Evolutionary conservation across 2,329 filamentous ascomycete species (phyloP).

Genomic region (Fusarium coffeatum): DNA sequence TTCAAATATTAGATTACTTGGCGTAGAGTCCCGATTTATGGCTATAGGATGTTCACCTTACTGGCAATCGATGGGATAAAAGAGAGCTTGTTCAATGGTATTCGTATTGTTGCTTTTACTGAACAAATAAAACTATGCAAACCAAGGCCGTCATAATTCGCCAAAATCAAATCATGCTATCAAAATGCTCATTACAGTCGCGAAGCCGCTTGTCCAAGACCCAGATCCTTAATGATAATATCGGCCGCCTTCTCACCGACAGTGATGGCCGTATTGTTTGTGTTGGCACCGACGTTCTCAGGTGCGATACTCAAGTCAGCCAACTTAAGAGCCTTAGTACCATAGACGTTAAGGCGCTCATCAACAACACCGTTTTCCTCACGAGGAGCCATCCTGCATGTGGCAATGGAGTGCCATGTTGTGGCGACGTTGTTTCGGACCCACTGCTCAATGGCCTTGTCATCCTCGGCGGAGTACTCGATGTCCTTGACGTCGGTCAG

Average conservation of each 20-base stretch:
- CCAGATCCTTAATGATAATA: conserved; percentile 55
- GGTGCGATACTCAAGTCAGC: conserved; percentile 55
- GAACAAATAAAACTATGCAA: not conserved
- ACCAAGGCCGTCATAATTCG: not conserved
- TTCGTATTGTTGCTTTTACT: not conserved
- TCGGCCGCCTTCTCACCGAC: conserved; percentile 62
- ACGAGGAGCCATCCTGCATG: conserved; percentile 58
- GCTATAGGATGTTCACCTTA: fast-evolving
- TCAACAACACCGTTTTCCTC: conserved; percentile 55
- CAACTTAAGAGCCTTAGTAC: conserved; percentile 55
- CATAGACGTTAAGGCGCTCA: conserved; percentile 56
- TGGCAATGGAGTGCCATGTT: conserved; percentile 61
- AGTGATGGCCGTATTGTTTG: conserved; percentile 60
- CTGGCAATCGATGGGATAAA: not conserved
- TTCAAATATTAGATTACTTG: not conserved
- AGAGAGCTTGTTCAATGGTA: not conserved
- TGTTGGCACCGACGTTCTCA: conserved; percentile 60
- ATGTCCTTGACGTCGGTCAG: conserved; percentile 54
- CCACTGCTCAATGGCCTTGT: conserved; percentile 60
- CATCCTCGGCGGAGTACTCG: conserved; percentile 62
- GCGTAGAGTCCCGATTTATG: too few species aligned
- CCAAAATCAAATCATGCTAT: not conserved
- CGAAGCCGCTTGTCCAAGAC: not conserved
- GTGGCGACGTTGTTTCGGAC: conserved; percentile 56
- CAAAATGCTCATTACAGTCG: not conserved